Percentiles rank a stretch among this genome's conserved stretches.
Conservation (phyloP, 2,329 filamentous ascomycete genomes). For the Dothistroma pini region DNA sequence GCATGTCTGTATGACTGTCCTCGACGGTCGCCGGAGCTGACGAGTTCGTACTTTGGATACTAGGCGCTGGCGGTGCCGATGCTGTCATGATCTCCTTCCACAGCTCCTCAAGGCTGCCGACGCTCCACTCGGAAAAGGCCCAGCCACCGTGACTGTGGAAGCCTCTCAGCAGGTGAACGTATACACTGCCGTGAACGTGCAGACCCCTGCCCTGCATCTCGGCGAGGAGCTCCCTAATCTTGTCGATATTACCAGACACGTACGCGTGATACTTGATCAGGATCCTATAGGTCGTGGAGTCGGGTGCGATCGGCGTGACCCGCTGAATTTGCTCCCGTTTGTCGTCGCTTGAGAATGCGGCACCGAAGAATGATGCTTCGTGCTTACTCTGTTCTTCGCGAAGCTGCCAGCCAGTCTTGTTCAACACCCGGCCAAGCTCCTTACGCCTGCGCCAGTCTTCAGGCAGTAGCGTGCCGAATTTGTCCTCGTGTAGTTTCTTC, state of each 20-base stretch:
- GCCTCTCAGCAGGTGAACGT: constrained; percentile 75
- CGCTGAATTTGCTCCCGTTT: constrained; percentile 57
- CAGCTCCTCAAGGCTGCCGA: constrained; percentile 62
- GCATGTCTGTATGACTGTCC: constrained; percentile 8
- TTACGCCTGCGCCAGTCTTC: constrained; percentile 42
- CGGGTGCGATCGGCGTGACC: constrained; percentile 63
- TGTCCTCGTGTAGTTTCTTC: constrained; percentile 58
- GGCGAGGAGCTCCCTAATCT: constrained; percentile 66
- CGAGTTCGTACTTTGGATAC: neutral
- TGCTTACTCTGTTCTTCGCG: constrained; percentile 49
- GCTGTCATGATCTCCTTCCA: constrained; percentile 61
- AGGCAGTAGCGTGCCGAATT: constrained; percentile 31
- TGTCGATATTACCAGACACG: constrained; percentile 65
- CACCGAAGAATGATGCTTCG: constrained; percentile 42
- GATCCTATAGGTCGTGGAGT: constrained; percentile 74
- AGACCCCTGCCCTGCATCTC: constrained; percentile 74
- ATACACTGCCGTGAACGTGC: constrained; percentile 70
- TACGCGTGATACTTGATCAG: constrained; percentile 72
- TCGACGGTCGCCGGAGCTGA: neutral
- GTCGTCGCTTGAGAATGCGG: constrained; percentile 21
- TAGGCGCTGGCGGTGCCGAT: neutral
- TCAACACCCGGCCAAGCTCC: constrained; percentile 47
- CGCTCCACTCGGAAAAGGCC: constrained; percentile 67
- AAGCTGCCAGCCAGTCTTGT: constrained; percentile 42
- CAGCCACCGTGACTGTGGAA: constrained; percentile 71